A percentile compares a stretch with the other conserved stretches of the same genome.
Conservation (phyloP, 2,329 filamentous ascomycete genomes). For the Didymosphaeria variabile region DNA sequence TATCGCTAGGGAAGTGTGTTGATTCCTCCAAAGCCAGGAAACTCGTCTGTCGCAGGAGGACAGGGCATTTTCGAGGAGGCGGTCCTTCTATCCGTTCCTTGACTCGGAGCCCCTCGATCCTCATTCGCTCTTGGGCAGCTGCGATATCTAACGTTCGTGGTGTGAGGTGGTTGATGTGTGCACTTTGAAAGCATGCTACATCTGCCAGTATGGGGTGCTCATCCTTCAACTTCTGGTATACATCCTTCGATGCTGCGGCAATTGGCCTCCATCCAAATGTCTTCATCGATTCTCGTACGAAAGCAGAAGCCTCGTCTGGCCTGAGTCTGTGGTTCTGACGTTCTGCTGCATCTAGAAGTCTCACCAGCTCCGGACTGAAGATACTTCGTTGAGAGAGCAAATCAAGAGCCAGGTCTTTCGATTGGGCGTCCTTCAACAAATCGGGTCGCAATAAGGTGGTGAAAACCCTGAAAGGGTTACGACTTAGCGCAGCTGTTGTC, state of each 20-base stretch:
- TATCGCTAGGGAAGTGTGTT: too few species aligned
- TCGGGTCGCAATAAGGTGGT: constrained; percentile 55
- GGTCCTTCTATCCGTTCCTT: too few species aligned
- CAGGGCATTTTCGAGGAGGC: too few species aligned
- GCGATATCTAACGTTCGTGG: too few species aligned
- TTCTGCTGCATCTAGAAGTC: too few species aligned
- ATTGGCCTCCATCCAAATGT: background rate
- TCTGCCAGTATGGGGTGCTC: background rate
- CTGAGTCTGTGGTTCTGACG: too few species aligned
- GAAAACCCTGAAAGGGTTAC: constrained; percentile 59
- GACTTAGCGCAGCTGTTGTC: constrained; percentile 42
- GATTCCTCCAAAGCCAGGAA: too few species aligned
- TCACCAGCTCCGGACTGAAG: too few species aligned
- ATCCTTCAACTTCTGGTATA: background rate
- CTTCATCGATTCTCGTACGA: constrained; percentile 43
- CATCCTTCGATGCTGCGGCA: background rate
- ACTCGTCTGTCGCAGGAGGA: too few species aligned
- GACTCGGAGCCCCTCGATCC: too few species aligned
- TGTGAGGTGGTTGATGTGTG: too few species aligned
- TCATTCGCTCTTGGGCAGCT: too few species aligned
- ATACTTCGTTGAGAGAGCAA: constrained; percentile 46
- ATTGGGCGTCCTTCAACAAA: constrained; percentile 46
- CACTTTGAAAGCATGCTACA: background rate
- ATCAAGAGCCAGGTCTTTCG: constrained; percentile 43
- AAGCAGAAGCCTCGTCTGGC: constrained; percentile 34